phyloP scores from a whole-genome alignment of 352 stramenopile species.

The Phytophthora macrochlamydospora region DNA sequence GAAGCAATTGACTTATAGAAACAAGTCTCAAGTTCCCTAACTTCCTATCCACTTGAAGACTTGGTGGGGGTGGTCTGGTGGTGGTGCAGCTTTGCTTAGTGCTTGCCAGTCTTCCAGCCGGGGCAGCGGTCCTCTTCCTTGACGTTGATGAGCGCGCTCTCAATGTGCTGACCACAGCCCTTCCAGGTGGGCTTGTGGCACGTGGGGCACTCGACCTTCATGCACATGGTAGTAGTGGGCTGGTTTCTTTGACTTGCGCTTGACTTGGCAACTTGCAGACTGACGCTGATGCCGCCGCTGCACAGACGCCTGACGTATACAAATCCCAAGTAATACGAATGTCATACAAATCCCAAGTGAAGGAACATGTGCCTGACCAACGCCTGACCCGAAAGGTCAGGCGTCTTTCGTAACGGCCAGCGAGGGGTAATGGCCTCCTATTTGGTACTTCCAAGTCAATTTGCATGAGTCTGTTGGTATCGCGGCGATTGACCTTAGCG shows the following conservation, averaged over 20 bases:
- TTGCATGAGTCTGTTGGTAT: too few relatives aligned
- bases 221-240: conserved; percentile 41
- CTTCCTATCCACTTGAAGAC: conserved; percentile 4
- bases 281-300: conserved; percentile 1
- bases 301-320: too few relatives aligned
- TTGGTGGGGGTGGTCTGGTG: not conserved
- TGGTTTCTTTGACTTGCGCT: conserved; percentile 12
- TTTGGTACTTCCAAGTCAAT: too few relatives aligned
- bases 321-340: too few relatives aligned
- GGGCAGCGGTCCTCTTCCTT: conserved; percentile 55
- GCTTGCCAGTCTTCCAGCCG: conserved; percentile 63
- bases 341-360: too few relatives aligned
- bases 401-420: too few relatives aligned
- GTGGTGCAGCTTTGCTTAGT: conserved; percentile 18
- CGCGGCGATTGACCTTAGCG: too few relatives aligned
- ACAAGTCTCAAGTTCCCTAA: too few relatives aligned
- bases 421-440: too few relatives aligned
- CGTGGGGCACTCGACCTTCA: conserved; percentile 59
- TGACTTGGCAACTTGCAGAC: conserved; percentile 14
- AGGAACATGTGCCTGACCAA: too few relatives aligned
- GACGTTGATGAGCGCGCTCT: conserved; percentile 51
- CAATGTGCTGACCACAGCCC: conserved; percentile 65
- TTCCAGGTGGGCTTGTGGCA: conserved; percentile 71
- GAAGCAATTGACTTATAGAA: too few relatives aligned
- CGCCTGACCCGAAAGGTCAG: too few relatives aligned